Base-by-base conservation (phyloP, 169 alveolate genomes). In the Theileria parva region DNA sequence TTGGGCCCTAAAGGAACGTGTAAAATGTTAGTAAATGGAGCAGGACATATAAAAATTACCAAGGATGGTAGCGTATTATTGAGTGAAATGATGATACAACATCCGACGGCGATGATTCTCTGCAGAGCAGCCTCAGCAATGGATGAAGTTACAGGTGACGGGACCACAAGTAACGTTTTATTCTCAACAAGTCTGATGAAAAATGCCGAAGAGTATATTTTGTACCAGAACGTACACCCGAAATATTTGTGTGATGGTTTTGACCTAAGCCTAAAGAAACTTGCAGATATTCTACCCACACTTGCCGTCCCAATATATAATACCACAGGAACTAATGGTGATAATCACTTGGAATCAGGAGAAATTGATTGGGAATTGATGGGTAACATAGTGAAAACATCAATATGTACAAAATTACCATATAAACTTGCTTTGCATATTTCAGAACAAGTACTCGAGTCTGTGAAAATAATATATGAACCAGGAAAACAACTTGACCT, bases 1-100 rank as follows among this genome's bases (percentile, higher is more conserved):
- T 86, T 98, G 57, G 99, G 99, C 15, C 99, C 99, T 57, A 95
- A 94, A 80, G 99, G 99, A 51, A 98, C 99, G n/a, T 90, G 97
- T 65, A 98, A 98, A 88, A 98, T 98, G 99, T 91, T 97, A 27
- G 99, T 97, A 55, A 98, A 99, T 0, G 99, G 99, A 27, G 98
- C 98, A 12, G 98, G 92, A 2, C 44, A 74, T 80, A 94, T 97
- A 67, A 97, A 97, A 88, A 94, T 97, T 44, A 97, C 99, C 28
- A 97, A 97, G 88, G 99, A 97, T 85, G 99, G 99, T 0, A 91
- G 95, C 79, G 98, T 97, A 8, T 94, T 98, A 37, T 95, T 98
- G 61, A 95, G 97, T 66, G 99, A 98, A 76, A 98, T 98, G 99
- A 96, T 96, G 94, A 97, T 98, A 51, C 98, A 97, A 79, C 99